phyloP scores from a whole-genome alignment of 805 yeast genomes.

The Cyberlindnera saturnus region DNA sequence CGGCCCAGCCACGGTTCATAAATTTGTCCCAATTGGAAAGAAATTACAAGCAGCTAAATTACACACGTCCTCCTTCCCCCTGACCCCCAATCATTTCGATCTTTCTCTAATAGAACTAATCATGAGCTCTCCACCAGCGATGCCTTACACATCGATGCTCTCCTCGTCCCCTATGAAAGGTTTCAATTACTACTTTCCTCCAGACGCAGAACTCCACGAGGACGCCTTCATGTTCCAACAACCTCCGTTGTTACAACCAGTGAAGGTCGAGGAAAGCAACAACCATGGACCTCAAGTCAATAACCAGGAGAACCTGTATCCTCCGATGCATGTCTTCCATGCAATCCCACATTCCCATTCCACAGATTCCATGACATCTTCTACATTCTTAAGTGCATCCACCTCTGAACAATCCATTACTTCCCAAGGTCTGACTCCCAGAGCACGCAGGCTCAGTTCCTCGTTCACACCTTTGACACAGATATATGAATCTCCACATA shows the following conservation, averaged over 20 bases:
- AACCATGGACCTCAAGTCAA: not conserved
- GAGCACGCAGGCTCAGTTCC: slow-evolving; percentile 26
- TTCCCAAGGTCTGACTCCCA: slow-evolving; percentile 22
- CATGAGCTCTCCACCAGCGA: slow-evolving; percentile 11
- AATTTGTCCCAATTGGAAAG: not conserved
- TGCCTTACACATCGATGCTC: slow-evolving; percentile 4
- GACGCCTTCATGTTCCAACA: not conserved
- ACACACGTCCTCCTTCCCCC: not conserved
- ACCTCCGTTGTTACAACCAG: slow-evolving; percentile 1
- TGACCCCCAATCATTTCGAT: not conserved
- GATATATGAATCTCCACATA: slow-evolving; percentile 12
- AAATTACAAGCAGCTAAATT: slow-evolving; percentile 1
- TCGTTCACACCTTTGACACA: slow-evolving; percentile 17
- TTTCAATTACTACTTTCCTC: slow-evolving; percentile 12
- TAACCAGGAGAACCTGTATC: slow-evolving; percentile 11
- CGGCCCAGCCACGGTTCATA: no score
- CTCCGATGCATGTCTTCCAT: slow-evolving; percentile 15
- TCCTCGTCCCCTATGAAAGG: slow-evolving; percentile 17
- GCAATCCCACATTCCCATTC: slow-evolving; percentile 26
- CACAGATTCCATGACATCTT: slow-evolving; percentile 23
- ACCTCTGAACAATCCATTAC: slow-evolving; percentile 20
- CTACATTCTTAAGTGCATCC: slow-evolving; percentile 24
- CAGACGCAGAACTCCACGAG: slow-evolving; percentile 1
- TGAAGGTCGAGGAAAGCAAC: not conserved
- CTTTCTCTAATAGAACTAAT: not conserved